Evolutionary conservation across 2,329 filamentous ascomycete genomes (phyloP).

Genomic region (Geosmithia morbida): DNA sequence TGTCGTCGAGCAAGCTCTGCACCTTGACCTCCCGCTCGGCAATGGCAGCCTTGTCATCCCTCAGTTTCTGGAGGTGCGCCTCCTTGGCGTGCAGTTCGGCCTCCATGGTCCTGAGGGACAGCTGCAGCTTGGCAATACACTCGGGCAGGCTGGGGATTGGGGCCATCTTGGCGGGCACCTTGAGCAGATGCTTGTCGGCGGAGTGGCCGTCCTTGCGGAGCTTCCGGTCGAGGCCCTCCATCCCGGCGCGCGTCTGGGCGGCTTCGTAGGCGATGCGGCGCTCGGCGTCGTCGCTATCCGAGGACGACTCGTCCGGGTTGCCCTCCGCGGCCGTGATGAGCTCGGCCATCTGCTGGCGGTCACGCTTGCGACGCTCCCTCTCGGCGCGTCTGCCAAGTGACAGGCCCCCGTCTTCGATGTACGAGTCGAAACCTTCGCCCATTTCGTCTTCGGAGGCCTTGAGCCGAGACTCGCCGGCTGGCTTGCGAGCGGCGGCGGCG

Average conservation of each 20-base stretch:
- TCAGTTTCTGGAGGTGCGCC: slow-evolving; percentile 29
- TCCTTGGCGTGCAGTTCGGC: slow-evolving; percentile 44
- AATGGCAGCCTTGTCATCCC: slow-evolving; percentile 55
- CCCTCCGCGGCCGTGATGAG: slow-evolving; percentile 71
- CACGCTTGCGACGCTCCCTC: slow-evolving; percentile 48
- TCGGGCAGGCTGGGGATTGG: slow-evolving; percentile 61
- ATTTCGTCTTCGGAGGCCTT: slow-evolving; percentile 82
- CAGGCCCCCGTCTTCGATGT: slow-evolving; percentile 71
- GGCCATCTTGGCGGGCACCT: slow-evolving; percentile 58
- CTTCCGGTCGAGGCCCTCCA: slow-evolving; percentile 50
- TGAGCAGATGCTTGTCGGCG: slow-evolving; percentile 17
- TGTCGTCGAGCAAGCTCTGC: slow-evolving; percentile 66
- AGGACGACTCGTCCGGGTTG: slow-evolving; percentile 43
- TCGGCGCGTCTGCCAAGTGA: slow-evolving; percentile 69
- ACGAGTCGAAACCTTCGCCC: slow-evolving; percentile 86
- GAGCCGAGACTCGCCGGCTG: slow-evolving; percentile 59
- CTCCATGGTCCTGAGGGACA: slow-evolving; percentile 48
- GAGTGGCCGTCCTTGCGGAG: too few relatives aligned
- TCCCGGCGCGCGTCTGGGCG: slow-evolving; percentile 74
- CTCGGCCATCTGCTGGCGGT: slow-evolving; percentile 66
- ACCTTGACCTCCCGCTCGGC: slow-evolving; percentile 61
- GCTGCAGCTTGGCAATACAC: slow-evolving; percentile 49
- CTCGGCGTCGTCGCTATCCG: slow-evolving; percentile 57
- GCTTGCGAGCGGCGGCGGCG: slow-evolving; percentile 25
- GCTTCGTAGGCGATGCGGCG: slow-evolving; percentile 73